These are phyloP conservation scores for Eucalyptus polyanthemos DNA, from an alignment of 345 rosid genomes.

Conservation along the genomic window DNA sequence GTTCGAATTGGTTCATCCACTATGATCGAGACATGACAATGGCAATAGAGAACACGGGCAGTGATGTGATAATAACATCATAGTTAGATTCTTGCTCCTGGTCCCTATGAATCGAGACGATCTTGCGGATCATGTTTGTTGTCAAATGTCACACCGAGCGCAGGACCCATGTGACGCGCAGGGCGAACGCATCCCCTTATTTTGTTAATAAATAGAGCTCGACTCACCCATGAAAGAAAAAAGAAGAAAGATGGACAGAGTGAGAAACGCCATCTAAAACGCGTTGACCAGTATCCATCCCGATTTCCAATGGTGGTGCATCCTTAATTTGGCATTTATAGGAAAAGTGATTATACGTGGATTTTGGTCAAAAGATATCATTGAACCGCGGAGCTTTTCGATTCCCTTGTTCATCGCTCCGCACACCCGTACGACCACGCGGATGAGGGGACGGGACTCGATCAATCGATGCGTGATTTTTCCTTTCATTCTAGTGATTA, in stretches of 20 bases:
- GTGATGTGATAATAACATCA: background rate
- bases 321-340: background rate
- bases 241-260: background rate
- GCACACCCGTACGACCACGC: background rate
- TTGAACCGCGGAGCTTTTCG: background rate
- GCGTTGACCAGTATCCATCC: background rate
- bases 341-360: background rate
- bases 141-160: background rate
- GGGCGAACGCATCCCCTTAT: background rate
- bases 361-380: background rate
- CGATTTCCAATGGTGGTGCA: too few relatives aligned
- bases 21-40: background rate
- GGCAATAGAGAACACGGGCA: too few relatives aligned
- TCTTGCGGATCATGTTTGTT: background rate
- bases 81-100: background rate
- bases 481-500: background rate
- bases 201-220: background rate
- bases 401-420: background rate
- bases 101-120: background rate
- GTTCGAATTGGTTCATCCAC: background rate
- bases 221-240: background rate
- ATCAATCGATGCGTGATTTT: background rate
- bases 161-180: background rate
- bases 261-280: background rate
- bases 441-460: background rate